Percentiles rank a stretch among this genome's conserved stretches.
phyloP scores from a whole-genome alignment of 768 basidiomycete species.

The Leccinum boreale region DNA sequence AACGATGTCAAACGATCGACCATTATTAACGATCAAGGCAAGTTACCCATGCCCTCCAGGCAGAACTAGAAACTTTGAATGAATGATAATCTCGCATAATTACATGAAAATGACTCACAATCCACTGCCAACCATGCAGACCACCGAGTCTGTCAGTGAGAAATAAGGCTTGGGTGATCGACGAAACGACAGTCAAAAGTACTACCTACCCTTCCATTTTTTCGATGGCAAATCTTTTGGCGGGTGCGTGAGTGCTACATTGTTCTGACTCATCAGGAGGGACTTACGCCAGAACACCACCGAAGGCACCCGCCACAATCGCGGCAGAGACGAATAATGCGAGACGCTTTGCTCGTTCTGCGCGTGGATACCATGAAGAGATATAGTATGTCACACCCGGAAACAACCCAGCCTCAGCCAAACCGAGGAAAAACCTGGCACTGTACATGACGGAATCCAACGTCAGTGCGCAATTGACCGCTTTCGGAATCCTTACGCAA shows the following conservation, averaged over 20 bases:
- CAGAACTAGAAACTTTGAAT: constrained; percentile 25
- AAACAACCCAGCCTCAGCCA: constrained; percentile 44
- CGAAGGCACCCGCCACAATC: constrained; percentile 47
- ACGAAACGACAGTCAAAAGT: constrained; percentile 10
- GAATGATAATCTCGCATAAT: neutral
- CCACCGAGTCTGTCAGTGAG: constrained; percentile 22
- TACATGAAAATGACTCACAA: constrained; percentile 22
- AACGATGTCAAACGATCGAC: neutral
- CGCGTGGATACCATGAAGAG: constrained; percentile 56
- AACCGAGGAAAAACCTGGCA: constrained; percentile 41
- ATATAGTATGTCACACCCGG: constrained; percentile 41
- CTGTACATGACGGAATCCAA: constrained; percentile 14
- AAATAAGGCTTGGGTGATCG: neutral
- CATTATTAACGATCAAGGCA: too few relatives aligned
- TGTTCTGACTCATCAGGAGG: neutral
- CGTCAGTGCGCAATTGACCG: neutral
- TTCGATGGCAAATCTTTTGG: constrained; percentile 32
- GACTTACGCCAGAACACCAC: constrained; percentile 46
- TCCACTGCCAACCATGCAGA: constrained; percentile 39
- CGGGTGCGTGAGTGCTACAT: neutral
- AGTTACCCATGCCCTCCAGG: constrained; percentile 25
- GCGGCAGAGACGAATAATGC: constrained; percentile 60
- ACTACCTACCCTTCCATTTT: constrained; percentile 32
- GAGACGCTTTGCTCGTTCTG: constrained; percentile 52
- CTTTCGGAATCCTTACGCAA: constrained; percentile 24